Conservation (phyloP, 192 early-diverging fungal genomes). For the Obelidium mucronatum region DNA sequence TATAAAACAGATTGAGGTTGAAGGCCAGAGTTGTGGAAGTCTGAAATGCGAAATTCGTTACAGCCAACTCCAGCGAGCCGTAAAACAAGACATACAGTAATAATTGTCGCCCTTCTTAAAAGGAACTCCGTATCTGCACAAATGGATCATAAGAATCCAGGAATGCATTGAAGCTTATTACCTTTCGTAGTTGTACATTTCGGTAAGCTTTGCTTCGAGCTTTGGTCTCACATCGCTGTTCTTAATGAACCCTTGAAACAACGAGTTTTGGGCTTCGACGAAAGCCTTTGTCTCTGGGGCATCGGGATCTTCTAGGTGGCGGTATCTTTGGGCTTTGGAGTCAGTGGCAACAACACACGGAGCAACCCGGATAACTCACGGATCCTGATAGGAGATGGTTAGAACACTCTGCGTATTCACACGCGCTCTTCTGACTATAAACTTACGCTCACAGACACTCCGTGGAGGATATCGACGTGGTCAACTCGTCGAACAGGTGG, state of each 20-base stretch:
- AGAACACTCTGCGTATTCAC: neutral
- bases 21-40: slow-evolving; percentile 64
- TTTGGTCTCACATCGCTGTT: slow-evolving; percentile 36
- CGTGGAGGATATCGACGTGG: slow-evolving; percentile 46
- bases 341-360: neutral
- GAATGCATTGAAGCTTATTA: slow-evolving; percentile 16
- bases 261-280: slow-evolving; percentile 66
- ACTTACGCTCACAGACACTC: slow-evolving; percentile 34
- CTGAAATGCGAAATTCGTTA: neutral
- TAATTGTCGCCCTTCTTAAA: slow-evolving; percentile 66
- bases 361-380: slow-evolving; percentile 6
- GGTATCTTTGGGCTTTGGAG: slow-evolving; percentile 3
- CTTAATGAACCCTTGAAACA: slow-evolving; percentile 54
- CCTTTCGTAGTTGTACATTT: slow-evolving; percentile 65
- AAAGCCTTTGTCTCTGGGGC: slow-evolving; percentile 67
- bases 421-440: neutral
- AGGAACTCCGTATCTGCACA: slow-evolving; percentile 46
- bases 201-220: slow-evolving; percentile 57
- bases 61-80: no score
- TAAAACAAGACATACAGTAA: slow-evolving; percentile 52
- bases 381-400: slow-evolving; percentile 6
- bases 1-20: slow-evolving; percentile 69
- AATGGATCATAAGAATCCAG: neutral
- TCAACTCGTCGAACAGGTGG: slow-evolving; percentile 63
- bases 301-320: slow-evolving; percentile 70